phyloP scores from a whole-genome alignment of 2,329 filamentous ascomycete genomes.

The Endoconidiophora laricicola region DNA sequence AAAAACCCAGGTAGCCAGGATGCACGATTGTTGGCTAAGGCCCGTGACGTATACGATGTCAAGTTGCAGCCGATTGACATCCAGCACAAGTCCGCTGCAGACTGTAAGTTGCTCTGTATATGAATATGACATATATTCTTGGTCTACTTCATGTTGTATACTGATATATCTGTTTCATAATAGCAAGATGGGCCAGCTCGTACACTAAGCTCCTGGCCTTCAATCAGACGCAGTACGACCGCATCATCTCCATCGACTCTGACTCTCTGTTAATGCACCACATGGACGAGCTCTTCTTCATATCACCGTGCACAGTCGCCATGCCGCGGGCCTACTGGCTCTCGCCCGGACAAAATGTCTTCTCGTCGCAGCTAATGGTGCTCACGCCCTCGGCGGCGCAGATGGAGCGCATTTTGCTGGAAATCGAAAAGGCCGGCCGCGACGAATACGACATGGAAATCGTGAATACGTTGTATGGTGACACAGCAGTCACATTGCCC shows the following conservation, averaged over 20 bases:
- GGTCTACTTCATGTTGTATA: not conserved
- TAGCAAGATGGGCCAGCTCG: constrained; percentile 39
- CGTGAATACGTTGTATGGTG: constrained; percentile 42
- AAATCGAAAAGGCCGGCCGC: constrained; percentile 15
- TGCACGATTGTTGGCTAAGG: constrained; percentile 21
- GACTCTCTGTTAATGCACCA: constrained; percentile 42
- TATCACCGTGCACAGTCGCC: constrained; percentile 40
- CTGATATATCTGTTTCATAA: not conserved
- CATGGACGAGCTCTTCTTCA: constrained; percentile 53
- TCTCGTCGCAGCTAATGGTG: constrained; percentile 47
- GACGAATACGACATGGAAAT: constrained; percentile 50
- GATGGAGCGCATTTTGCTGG: constrained; percentile 22
- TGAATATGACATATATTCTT: not conserved
- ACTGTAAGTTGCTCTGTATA: constrained; percentile 17
- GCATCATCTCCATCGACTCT: constrained; percentile 36
- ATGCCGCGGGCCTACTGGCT: constrained; percentile 60
- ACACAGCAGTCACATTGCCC: constrained; percentile 43
- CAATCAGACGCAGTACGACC: constrained; percentile 42
- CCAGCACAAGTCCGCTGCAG: constrained; percentile 20
- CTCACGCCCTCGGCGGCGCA: constrained; percentile 40
- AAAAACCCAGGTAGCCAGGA: constrained; percentile 17
- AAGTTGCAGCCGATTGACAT: constrained; percentile 24
- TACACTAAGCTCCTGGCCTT: constrained; percentile 54
- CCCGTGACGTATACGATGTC: constrained; percentile 24
- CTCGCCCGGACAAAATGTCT: constrained; percentile 31